A percentile compares a stretch with the other conserved stretches of the same genome.
Evolutionary conservation across 164 flowering plant genomes (phyloP).

Genomic region (Tinospora cordifolia): DNA sequence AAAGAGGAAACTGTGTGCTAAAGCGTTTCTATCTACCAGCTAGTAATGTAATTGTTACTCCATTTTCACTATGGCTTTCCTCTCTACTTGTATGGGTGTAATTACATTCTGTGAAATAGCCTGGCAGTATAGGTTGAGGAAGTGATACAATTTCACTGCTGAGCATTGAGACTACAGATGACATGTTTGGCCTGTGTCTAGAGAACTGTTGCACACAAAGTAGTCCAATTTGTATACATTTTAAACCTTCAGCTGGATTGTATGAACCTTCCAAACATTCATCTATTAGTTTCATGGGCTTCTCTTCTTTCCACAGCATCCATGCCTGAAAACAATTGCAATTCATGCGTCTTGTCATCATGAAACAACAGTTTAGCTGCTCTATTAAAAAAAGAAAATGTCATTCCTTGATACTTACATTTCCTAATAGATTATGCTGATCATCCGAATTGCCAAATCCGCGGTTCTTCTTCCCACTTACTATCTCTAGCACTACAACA

Average conservation of each 20-base stretch:
- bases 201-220: constrained; percentile 19
- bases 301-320: constrained; percentile 16
- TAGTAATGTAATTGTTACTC: constrained; percentile 3
- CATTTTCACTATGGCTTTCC: constrained; percentile 6
- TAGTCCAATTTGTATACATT: constrained; percentile 17
- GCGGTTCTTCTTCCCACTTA: constrained; percentile 15
- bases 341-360: background rate
- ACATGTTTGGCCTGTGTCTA: constrained; percentile 20
- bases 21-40: background rate
- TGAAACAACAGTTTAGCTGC: background rate
- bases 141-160: constrained; percentile 12
- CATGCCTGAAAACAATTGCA: constrained; percentile 15
- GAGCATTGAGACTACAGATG: constrained; percentile 18
- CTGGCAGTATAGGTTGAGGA: constrained; percentile 19
- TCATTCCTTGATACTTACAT: constrained; percentile 10
- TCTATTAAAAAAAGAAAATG: background rate
- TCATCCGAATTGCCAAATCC: constrained; percentile 4
- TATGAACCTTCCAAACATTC: background rate
- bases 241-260: background rate
- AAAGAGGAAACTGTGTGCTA: too few species aligned
- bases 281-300: background rate
- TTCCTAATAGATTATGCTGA: constrained; percentile 2
- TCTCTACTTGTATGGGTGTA: background rate
- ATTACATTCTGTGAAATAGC: constrained; percentile 8
- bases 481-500: constrained; percentile 17